phyloP scores from a whole-genome alignment of 805 yeast genomes.

The Starmerella bombi region DNA sequence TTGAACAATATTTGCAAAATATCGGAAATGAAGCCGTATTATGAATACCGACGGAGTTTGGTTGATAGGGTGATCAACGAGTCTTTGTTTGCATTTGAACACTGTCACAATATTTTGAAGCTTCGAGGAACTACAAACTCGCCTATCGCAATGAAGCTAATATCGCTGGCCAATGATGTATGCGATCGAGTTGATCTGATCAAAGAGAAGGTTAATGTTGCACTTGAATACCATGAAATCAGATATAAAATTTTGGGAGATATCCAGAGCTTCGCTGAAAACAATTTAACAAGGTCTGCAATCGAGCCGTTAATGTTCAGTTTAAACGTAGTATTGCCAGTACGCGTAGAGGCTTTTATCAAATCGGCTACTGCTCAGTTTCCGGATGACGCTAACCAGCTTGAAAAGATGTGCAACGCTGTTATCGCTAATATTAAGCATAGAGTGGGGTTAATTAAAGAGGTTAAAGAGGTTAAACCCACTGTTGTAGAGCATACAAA shows the following conservation, averaged over 20 bases:
- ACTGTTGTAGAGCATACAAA: no score
- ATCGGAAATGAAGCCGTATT: constrained; percentile 2
- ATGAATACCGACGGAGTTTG: constrained; percentile 1
- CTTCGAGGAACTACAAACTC: constrained; percentile 9
- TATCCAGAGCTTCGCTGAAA: neutral
- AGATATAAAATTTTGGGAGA: constrained; percentile 5
- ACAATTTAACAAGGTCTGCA: neutral
- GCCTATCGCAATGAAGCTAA: constrained; percentile 10
- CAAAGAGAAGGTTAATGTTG: neutral
- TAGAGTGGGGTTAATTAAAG: neutral
- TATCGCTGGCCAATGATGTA: constrained; percentile 4
- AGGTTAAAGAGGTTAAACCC: no score
- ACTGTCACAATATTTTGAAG: constrained; percentile 4
- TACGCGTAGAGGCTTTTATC: constrained; percentile 7
- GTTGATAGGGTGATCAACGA: constrained; percentile 6
- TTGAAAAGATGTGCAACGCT: neutral
- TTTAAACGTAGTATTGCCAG: constrained; percentile 6
- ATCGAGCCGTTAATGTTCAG: constrained; percentile 5
- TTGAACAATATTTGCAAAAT: neutral
- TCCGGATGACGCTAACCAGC: constrained; percentile 3
- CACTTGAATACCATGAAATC: constrained; percentile 10
- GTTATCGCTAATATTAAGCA: neutral
- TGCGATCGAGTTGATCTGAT: constrained; percentile 5
- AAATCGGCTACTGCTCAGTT: neutral
- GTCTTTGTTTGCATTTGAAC: constrained; percentile 3